phyloP scores from a whole-genome alignment of 768 basidiomycete species.

The Russula sp. region DNA sequence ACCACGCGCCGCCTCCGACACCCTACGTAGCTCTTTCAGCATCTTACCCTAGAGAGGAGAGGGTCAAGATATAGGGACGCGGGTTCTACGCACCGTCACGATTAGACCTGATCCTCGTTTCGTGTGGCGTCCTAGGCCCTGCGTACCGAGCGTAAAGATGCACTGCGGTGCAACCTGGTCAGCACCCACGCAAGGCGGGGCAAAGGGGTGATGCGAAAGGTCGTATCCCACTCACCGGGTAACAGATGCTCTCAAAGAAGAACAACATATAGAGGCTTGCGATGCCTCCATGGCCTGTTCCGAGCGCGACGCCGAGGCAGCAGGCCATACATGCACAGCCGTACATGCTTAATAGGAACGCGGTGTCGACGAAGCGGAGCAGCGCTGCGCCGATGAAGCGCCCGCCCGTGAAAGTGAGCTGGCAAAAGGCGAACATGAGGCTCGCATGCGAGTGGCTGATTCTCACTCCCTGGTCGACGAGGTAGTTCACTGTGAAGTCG shows the following conservation, averaged over 20 bases:
- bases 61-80: no score
- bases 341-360: conserved; percentile 52
- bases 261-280: conserved; percentile 59
- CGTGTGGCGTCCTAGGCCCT: conserved; percentile 55
- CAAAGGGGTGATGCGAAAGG: no score
- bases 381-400: conserved; percentile 58
- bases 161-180: conserved; percentile 30
- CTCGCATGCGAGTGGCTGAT: conserved; percentile 49
- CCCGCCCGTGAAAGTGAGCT: conserved; percentile 62
- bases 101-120: conserved; percentile 59
- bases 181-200: background rate
- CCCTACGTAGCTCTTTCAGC: background rate
- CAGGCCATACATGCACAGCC: conserved; percentile 47
- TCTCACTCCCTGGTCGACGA: conserved; percentile 55
- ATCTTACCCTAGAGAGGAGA: background rate
- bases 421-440: conserved; percentile 63
- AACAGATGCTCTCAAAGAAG: conserved; percentile 75
- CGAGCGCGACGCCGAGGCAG: conserved; percentile 43
- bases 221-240: conserved; percentile 39
- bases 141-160: conserved; percentile 61
- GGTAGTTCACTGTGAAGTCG: conserved; percentile 62
- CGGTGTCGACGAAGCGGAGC: conserved; percentile 59
- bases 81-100: conserved; percentile 45
- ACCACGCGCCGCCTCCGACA: no score
- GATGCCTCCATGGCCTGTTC: conserved; percentile 49